Evolutionary conservation across 225 moss, liverwort and hornwort genomes (phyloP).

Genomic region (Bryum argenteum): DNA sequence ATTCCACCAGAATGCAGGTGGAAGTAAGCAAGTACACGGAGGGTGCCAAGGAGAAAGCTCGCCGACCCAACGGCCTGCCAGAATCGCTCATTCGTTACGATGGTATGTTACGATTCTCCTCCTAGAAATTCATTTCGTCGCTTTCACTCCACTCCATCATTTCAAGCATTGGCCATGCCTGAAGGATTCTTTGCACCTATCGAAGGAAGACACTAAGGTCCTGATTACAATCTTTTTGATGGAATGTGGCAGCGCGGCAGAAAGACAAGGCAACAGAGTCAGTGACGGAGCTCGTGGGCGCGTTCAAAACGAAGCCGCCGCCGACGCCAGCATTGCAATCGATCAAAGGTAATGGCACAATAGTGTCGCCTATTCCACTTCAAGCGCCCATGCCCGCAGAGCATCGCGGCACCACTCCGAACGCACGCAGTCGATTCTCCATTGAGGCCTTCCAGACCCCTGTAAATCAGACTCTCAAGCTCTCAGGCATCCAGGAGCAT

Average conservation of each 20-base stretch:
- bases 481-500: conserved; percentile 24
- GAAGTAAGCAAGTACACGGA: conserved; percentile 99
- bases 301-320: conserved; percentile 46
- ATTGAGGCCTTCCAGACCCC: conserved; percentile 21
- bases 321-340: not conserved
- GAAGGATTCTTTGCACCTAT: not conserved
- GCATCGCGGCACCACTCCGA: not conserved
- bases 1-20: conserved; percentile 89
- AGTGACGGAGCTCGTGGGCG: conserved; percentile 80
- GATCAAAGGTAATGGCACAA: not conserved
- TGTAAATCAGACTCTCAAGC: conserved; percentile 22
- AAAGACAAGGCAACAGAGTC: conserved; percentile 82
- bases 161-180: not conserved
- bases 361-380: conserved; percentile 15
- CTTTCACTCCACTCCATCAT: not conserved
- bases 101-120: conserved; percentile 35
- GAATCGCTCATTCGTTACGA: conserved; percentile 95
- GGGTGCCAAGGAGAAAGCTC: conserved; percentile 71
- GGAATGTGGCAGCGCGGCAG: conserved; percentile 64
- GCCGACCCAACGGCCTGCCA: conserved; percentile 89
- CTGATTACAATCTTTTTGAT: not conserved
- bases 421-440: not conserved
- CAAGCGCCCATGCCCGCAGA: not conserved
- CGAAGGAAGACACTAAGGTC: not conserved
- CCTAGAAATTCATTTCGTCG: not conserved